Evolutionary conservation across 2,329 filamentous ascomycete species (phyloP).

Genomic region (Fusarium floridanum): DNA sequence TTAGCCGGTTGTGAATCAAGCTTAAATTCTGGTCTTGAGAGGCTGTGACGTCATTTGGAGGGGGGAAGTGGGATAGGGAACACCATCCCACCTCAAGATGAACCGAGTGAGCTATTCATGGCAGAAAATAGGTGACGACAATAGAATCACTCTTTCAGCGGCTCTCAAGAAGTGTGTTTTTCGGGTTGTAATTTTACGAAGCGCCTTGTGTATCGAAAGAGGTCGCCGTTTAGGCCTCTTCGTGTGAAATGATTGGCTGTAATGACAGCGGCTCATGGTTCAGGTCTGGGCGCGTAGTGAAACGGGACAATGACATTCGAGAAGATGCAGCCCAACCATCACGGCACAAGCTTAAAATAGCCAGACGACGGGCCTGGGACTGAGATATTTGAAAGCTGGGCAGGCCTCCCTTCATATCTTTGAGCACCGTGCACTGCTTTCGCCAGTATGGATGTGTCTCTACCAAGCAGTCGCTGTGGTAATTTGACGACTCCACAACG

Average conservation of each 20-base stretch:
- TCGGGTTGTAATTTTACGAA: conserved; percentile 21
- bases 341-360: conserved; percentile 20
- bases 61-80: conserved; percentile 6
- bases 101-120: neutral
- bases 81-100: neutral
- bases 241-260: conserved; percentile 34
- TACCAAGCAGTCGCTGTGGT: neutral
- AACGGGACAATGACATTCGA: conserved; percentile 12
- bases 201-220: conserved; percentile 29
- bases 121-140: neutral
- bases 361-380: neutral
- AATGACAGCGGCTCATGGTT: conserved; percentile 18
- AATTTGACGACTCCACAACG: neutral
- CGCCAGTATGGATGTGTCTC: neutral
- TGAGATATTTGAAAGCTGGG: neutral
- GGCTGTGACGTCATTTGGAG: conserved; percentile 32
- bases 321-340: conserved; percentile 18
- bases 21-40: neutral
- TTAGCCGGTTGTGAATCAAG: conserved; percentile 1
- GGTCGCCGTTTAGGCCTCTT: conserved; percentile 9
- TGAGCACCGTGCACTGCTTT: neutral
- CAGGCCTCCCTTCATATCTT: neutral
- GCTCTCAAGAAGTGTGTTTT: neutral
- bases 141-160: neutral
- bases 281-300: conserved; percentile 31